Conservation (phyloP, 305 asterid species). For the Plantago coronopus region DNA sequence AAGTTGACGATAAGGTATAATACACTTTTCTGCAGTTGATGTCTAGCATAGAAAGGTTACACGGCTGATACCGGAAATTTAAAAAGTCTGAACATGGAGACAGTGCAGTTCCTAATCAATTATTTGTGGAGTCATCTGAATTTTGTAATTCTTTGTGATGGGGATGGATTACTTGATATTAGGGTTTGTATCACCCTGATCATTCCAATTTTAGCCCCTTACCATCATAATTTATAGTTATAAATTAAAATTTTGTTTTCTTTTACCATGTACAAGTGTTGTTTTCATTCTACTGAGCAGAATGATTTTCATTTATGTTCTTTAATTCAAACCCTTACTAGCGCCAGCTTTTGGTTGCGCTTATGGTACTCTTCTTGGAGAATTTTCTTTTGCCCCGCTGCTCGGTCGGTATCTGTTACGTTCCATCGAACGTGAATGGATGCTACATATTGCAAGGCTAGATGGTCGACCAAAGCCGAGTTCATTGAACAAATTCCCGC, state of each 20-base stretch:
- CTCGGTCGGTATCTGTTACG: too few relatives aligned
- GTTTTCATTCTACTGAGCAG: neutral
- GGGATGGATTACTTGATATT: constrained; percentile 23
- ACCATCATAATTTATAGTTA: constrained; percentile 37
- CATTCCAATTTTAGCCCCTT: constrained; percentile 22
- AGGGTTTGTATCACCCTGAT: constrained; percentile 30
- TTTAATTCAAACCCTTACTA: neutral
- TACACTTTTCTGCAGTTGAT: constrained; percentile 23
- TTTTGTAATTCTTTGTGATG: constrained; percentile 42
- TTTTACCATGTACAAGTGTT: neutral
- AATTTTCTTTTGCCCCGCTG: too few relatives aligned
- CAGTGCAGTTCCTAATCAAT: constrained; percentile 22
- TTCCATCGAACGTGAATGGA: too few relatives aligned
- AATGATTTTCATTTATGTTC: neutral
- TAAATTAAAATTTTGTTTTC: constrained; percentile 14
- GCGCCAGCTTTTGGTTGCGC: neutral
- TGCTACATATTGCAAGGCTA: too few relatives aligned
- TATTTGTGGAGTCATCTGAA: constrained; percentile 29
- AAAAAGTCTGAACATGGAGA: constrained; percentile 30
- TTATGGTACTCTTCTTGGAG: too few relatives aligned
- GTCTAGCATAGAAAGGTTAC: constrained; percentile 32
- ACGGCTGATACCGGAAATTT: constrained; percentile 36
- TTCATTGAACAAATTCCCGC: too few relatives aligned
- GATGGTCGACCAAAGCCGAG: too few relatives aligned
- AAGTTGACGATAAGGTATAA: constrained; percentile 67